Percentiles rank a stretch among this genome's conserved stretches.
phyloP scores from a whole-genome alignment of 1,284 basidiomycete genomes.

The Cystobasidium sp. region DNA sequence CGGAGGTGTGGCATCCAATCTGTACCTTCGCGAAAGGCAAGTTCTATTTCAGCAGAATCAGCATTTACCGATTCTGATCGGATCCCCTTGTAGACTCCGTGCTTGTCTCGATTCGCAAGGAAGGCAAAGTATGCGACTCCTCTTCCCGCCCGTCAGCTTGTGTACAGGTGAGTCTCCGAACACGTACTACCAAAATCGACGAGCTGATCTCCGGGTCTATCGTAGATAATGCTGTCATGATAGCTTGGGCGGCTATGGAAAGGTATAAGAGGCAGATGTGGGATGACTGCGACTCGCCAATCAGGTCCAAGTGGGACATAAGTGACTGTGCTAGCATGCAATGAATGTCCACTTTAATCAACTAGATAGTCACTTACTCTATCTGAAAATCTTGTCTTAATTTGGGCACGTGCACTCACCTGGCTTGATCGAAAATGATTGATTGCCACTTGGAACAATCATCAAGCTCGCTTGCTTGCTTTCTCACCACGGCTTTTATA shows the following conservation, averaged over 20 bases:
- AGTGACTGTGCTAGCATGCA: slow-evolving; percentile 60
- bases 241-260: slow-evolving; percentile 83
- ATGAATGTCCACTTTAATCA: neutral
- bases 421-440: neutral
- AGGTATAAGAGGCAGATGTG: slow-evolving; percentile 66
- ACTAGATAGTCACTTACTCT: neutral
- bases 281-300: slow-evolving; percentile 62
- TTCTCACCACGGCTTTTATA: neutral
- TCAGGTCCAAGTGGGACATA: slow-evolving; percentile 71
- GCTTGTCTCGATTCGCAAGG: slow-evolving; percentile 58
- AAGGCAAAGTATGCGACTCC: slow-evolving; percentile 60
- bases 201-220: neutral
- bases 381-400: neutral
- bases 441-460: neutral
- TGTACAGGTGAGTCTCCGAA: slow-evolving; percentile 71
- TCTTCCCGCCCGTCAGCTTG: slow-evolving; percentile 69
- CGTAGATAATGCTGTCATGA: slow-evolving; percentile 92
- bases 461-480: neutral
- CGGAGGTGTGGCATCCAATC: slow-evolving; percentile 88
- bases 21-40: slow-evolving; percentile 68
- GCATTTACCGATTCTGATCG: neutral
- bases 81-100: slow-evolving; percentile 59
- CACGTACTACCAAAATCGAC: neutral
- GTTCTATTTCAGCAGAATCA: slow-evolving; percentile 43
- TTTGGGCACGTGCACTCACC: slow-evolving; percentile 6